These are phyloP conservation scores for Clarireedia monteithiana DNA, from an alignment of 2,329 filamentous ascomycete genomes.

Conservation along the genomic window DNA sequence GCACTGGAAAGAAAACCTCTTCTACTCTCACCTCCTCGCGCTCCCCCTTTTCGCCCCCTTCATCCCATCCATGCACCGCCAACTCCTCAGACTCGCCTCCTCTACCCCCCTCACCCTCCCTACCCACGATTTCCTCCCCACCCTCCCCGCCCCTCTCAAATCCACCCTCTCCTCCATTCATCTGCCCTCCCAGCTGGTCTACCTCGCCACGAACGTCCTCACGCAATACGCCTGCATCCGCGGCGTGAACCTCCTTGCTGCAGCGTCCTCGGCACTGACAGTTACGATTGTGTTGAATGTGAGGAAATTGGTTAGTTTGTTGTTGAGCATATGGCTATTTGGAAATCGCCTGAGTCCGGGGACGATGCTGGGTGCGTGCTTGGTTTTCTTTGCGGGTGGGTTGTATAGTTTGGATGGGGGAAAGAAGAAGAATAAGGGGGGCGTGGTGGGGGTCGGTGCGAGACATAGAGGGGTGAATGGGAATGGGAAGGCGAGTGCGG, in stretches of 20 bases:
- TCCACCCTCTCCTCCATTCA: constrained; percentile 29
- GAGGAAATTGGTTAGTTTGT: constrained; percentile 82
- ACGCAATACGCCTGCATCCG: constrained; percentile 95
- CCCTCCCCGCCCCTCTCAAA: constrained; percentile 33
- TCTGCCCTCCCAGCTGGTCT: constrained; percentile 64
- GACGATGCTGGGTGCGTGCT: constrained; percentile 70
- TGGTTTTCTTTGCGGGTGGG: constrained; percentile 88
- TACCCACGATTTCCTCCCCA: constrained; percentile 17
- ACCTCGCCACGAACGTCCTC: constrained; percentile 67
- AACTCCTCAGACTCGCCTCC: constrained; percentile 54
- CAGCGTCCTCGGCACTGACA: constrained; percentile 81
- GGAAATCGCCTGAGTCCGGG: constrained; percentile 72
- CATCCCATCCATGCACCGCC: constrained; percentile 52
- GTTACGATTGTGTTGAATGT: constrained; percentile 97
- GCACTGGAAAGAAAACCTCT: constrained; percentile 92
- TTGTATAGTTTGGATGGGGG: constrained; percentile 71
- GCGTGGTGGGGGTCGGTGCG: background rate
- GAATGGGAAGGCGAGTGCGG: background rate
- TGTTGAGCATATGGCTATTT: constrained; percentile 90
- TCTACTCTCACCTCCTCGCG: constrained; percentile 78
- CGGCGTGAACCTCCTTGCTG: constrained; percentile 88
- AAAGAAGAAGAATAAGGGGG: background rate
- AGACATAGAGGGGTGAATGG: background rate
- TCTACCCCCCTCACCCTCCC: constrained; percentile 53
- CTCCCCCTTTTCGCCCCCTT: constrained; percentile 72